Evolutionary conservation across 2,329 filamentous ascomycete genomes (phyloP), one percentile per base, ranked within the genome.

Genomic region (Moelleriella libera): DNA sequence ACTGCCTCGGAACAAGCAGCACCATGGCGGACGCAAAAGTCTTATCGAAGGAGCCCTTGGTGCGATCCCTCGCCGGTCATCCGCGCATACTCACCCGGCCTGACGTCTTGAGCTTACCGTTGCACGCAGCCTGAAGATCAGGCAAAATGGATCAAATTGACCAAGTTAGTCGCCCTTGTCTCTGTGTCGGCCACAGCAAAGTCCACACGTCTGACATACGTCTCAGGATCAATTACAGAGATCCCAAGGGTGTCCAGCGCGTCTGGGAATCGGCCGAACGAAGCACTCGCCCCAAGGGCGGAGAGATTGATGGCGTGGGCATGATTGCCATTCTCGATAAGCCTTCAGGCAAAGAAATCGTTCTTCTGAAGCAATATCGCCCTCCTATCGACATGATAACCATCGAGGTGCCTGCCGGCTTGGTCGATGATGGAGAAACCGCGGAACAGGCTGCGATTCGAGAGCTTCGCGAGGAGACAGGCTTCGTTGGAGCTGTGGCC

Each of bases 251-350:
- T 53, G 65, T 67, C 12, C 61, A 67, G 1, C 72, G 83, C 46
- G 77, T 74, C 31, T 88, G 83, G 83, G 83, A 88, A 58, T 83
- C 80, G 1, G 80, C 80, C 12, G 80, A 85, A 62, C 76, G 84
- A n/a, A 72, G 72, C 31, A 87, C 83, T 0, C 75, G 83, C 4
- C 81, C 82, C 10, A 66, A 69, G 48, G 69, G 63, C 52, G 70
- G 71, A 49, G 75, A 77, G 34, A 80, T 87, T 47, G 84, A 88
- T 56, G 83, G 80, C 46, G 82, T 88, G 11, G 82, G 82, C 50
- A 85, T 88, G 49, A 71, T 85, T 12, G 83, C 82, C 41, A 76
- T 88, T 52, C 67, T 88, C 11, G 67, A 78, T 52, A 74, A 72
- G 53, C 60, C 70, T 7, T 63, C 64, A 1, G 74, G 74, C 64